Evolutionary conservation across 1,139 yeast genomes (phyloP).

Genomic region (Kurtzmaniella quercitrusa): DNA sequence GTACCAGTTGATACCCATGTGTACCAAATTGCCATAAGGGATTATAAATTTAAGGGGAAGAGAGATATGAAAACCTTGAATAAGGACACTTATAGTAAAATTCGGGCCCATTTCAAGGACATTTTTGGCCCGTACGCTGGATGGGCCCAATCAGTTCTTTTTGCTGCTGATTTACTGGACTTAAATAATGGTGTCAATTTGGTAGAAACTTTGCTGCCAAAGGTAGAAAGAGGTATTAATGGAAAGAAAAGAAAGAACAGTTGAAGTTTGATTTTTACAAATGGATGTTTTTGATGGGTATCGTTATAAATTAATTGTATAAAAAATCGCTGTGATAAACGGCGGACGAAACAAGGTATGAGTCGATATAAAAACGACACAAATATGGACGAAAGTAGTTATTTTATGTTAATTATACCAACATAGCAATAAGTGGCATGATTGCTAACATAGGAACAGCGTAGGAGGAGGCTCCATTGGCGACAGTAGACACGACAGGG

Average conservation of each 20-base stretch:
- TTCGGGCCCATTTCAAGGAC: constrained; percentile 56
- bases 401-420: neutral
- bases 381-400: neutral
- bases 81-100: constrained; percentile 56
- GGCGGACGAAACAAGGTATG: neutral
- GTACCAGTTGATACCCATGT: constrained; percentile 98
- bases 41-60: constrained; percentile 58
- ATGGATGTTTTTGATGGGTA: neutral
- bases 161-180: constrained; percentile 75
- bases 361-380: neutral
- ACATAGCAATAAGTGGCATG: neutral
- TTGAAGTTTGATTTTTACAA: neutral
- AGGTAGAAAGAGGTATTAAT: neutral
- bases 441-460: constrained; percentile 1
- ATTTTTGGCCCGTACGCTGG: constrained; percentile 94
- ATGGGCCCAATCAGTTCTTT: constrained; percentile 94
- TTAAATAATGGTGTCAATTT: constrained; percentile 54
- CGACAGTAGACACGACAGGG: constrained; percentile 2
- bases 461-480: neutral
- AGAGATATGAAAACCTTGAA: constrained; percentile 46
- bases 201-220: neutral
- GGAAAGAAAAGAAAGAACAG: neutral
- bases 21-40: constrained; percentile 84
- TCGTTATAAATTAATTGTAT: neutral
- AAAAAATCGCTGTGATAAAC: neutral